These are phyloP conservation scores for Globisporangium echinulatum DNA, from an alignment of 352 stramenopile genomes.

Conservation along the genomic window DNA sequence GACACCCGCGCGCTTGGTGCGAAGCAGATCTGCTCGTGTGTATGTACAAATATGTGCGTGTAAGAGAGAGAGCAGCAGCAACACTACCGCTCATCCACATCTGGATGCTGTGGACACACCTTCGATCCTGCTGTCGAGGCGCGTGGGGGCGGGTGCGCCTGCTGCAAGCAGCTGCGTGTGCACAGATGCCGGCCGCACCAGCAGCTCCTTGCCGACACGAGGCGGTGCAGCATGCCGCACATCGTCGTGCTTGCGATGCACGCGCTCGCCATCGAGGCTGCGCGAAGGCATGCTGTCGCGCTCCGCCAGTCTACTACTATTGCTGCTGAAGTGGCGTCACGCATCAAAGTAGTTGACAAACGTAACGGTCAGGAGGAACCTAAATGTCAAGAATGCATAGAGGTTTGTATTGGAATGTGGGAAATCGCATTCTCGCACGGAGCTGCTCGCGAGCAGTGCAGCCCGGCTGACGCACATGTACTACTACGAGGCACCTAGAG, in stretches of 20 bases:
- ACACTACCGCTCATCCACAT: too few relatives aligned
- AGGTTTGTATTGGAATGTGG: too few relatives aligned
- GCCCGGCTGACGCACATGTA: too few relatives aligned
- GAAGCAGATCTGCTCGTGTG: constrained; percentile 6
- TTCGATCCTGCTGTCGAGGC: constrained; percentile 12
- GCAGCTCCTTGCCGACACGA: neutral
- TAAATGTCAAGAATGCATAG: too few relatives aligned
- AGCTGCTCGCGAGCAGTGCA: too few relatives aligned
- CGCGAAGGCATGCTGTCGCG: neutral
- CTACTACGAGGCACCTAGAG: constrained; percentile 15
- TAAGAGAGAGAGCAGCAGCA: neutral
- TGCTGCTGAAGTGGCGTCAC: neutral
- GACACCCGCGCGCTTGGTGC: constrained; percentile 1
- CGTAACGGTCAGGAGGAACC: too few relatives aligned
- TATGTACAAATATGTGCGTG: neutral
- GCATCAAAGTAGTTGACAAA: too few relatives aligned
- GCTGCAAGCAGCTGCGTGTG: neutral
- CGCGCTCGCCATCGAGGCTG: neutral
- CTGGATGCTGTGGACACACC: neutral
- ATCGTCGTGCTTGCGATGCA: neutral
- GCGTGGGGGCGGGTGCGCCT: neutral
- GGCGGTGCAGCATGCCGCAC: neutral
- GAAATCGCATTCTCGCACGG: too few relatives aligned
- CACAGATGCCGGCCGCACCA: too few relatives aligned
- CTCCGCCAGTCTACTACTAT: neutral